phyloP scores from a whole-genome alignment of 2,329 filamentous ascomycete species.

The Alternaria triticina region DNA sequence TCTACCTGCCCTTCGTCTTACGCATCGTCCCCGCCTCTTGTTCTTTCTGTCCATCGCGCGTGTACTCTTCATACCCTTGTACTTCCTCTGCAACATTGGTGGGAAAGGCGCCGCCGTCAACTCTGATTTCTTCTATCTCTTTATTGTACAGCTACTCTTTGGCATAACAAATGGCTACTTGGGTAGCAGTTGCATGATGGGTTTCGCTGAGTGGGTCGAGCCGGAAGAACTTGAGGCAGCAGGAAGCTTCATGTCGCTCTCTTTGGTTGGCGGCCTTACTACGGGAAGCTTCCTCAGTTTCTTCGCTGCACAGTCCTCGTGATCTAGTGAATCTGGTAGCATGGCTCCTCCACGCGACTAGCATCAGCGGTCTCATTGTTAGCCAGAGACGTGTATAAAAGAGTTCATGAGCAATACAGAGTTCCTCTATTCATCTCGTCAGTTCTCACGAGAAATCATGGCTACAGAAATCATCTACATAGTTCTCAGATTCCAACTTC shows the following conservation, averaged over 20 bases:
- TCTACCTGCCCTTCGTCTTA: conserved; percentile 62
- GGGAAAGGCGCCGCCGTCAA: conserved; percentile 70
- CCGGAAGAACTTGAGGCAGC: conserved; percentile 84
- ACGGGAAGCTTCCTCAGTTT: conserved; percentile 92
- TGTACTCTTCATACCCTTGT: conserved; percentile 78
- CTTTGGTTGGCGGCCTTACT: conserved; percentile 83
- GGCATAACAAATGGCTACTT: conserved; percentile 88
- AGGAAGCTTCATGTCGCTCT: conserved; percentile 92
- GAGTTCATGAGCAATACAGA: neutral
- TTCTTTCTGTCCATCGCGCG: conserved; percentile 72
- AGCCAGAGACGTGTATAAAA: neutral
- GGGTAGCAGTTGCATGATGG: conserved; percentile 90
- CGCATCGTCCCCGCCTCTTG: conserved; percentile 68
- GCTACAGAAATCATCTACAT: neutral
- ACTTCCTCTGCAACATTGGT: conserved; percentile 86
- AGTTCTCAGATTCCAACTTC: neutral
- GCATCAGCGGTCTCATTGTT: neutral
- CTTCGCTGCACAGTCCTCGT: conserved; percentile 58
- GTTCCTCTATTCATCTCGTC: neutral
- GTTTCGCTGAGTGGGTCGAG: conserved; percentile 79
- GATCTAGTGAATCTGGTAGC: neutral
- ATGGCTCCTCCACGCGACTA: neutral
- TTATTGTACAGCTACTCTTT: conserved; percentile 82
- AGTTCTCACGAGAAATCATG: neutral
- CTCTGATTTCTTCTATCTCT: conserved; percentile 87